Conservation (phyloP, 106 monocot genomes). For the Apostasia ramifera region DNA sequence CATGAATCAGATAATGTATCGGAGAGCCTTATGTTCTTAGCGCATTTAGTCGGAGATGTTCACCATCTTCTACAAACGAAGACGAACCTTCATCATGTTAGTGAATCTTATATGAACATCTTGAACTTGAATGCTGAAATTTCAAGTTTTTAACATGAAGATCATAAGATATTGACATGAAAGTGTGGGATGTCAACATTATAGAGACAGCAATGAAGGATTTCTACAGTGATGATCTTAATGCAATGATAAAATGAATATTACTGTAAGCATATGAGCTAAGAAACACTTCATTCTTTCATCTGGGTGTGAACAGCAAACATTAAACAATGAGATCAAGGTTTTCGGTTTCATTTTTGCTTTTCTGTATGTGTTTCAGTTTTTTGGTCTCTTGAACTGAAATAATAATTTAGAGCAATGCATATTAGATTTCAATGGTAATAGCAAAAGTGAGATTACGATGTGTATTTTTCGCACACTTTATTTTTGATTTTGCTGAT, state of each 20-base stretch:
- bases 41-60: constrained; percentile 78
- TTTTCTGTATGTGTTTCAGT: too few relatives aligned
- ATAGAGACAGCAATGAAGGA: constrained; percentile 59
- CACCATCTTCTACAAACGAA: constrained; percentile 85
- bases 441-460: too few relatives aligned
- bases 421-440: too few relatives aligned
- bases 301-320: too few relatives aligned
- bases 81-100: constrained; percentile 83
- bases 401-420: too few relatives aligned
- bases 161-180: background rate
- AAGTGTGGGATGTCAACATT: constrained; percentile 66
- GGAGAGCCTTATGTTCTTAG: constrained; percentile 83
- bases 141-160: background rate
- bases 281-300: too few relatives aligned
- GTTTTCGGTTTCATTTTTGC: too few relatives aligned
- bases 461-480: too few relatives aligned
- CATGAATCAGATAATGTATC: constrained; percentile 52
- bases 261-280: constrained; percentile 19
- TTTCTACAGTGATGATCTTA: constrained; percentile 33
- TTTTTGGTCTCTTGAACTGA: too few relatives aligned
- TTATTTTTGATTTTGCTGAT: too few relatives aligned
- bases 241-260: constrained; percentile 53
- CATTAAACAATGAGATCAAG: background rate
- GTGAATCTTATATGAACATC: background rate
- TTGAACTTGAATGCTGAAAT: background rate